Percentiles rank a stretch among this genome's conserved stretches.
phyloP scores from a whole-genome alignment of 257 asterid genomes.

The Anisodus acutangulus region DNA sequence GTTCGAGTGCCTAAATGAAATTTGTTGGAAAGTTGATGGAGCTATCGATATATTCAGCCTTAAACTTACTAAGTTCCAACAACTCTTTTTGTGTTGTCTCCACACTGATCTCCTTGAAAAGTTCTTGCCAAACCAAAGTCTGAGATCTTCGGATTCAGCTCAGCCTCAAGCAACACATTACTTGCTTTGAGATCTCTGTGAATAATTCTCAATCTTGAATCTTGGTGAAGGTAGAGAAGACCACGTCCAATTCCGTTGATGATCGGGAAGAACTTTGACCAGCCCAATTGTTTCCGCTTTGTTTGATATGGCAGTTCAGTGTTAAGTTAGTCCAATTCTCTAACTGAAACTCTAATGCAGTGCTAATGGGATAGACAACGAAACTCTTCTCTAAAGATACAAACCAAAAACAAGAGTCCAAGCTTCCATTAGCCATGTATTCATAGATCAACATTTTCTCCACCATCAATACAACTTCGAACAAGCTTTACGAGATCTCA shows the following conservation, averaged over 20 bases:
- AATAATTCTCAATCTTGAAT: slow-evolving; percentile 34
- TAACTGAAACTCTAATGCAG: slow-evolving; percentile 14
- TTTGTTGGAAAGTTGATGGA: too few species aligned
- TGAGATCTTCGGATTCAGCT: slow-evolving; percentile 39
- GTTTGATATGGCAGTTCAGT: slow-evolving; percentile 33
- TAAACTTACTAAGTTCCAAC: slow-evolving; percentile 22
- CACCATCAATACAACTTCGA: slow-evolving; percentile 29
- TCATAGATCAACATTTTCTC: slow-evolving; percentile 32
- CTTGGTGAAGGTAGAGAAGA: slow-evolving; percentile 51
- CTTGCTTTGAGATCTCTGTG: slow-evolving; percentile 44
- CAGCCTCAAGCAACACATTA: slow-evolving; percentile 44
- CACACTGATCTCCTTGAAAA: slow-evolving; percentile 41
- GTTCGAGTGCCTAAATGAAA: too few species aligned
- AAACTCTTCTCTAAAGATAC: background rate
- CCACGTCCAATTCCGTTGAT: slow-evolving; percentile 44
- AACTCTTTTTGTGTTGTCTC: slow-evolving; percentile 37
- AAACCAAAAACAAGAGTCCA: slow-evolving; percentile 31
- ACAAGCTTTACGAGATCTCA: slow-evolving; percentile 27
- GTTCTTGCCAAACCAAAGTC: slow-evolving; percentile 35
- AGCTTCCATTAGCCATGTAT: slow-evolving; percentile 30
- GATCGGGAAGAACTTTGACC: slow-evolving; percentile 39
- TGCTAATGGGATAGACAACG: slow-evolving; percentile 31
- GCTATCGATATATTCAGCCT: too few species aligned
- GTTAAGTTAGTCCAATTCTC: slow-evolving; percentile 1
- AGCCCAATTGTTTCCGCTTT: slow-evolving; percentile 32